A percentile compares a stretch with the other conserved stretches of the same genome.
Conservation (phyloP, 129 eudicot genomes). For the Lactuca sativa region DNA sequence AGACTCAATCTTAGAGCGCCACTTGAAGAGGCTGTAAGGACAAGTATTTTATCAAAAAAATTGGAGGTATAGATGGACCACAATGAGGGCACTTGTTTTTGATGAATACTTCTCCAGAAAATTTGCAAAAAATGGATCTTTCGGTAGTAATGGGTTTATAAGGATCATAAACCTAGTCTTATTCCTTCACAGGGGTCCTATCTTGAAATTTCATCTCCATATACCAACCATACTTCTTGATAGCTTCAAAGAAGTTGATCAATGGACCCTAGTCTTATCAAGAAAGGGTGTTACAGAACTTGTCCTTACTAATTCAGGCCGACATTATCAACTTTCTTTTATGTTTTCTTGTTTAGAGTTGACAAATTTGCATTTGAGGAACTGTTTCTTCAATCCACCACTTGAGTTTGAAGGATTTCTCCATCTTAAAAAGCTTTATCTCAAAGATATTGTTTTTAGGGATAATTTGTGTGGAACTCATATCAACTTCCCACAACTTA, state of each 20-base stretch:
- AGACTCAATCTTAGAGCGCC: constrained; percentile 16
- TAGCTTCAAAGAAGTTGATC: constrained; percentile 15
- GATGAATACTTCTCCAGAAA: neutral
- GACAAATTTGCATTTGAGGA: neutral
- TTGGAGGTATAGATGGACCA: no score
- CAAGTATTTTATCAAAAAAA: constrained; percentile 12
- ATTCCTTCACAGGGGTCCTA: constrained; percentile 16
- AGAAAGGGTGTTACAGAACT: constrained; percentile 13
- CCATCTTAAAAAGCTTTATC: neutral
- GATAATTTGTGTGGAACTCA: neutral
- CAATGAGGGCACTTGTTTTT: constrained; percentile 2
- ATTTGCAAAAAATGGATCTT: neutral
- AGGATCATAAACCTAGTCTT: constrained; percentile 17
- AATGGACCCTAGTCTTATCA: constrained; percentile 19
- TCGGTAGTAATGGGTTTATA: constrained; percentile 3
- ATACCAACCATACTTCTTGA: no score
- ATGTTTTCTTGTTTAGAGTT: constrained; percentile 11
- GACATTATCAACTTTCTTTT: neutral
- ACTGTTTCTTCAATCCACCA: constrained; percentile 2
- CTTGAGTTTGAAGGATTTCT: constrained; percentile 7
- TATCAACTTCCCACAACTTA: constrained; percentile 20
- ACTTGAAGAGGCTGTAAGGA: constrained; percentile 22
- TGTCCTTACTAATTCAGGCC: neutral
- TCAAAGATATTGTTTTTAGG: constrained; percentile 8
- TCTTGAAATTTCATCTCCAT: constrained; percentile 11